A percentile compares a stretch with the other conserved stretches of the same genome.
Conservation (phyloP, 1,284 basidiomycete genomes). For the Wallemia mellicola region DNA sequence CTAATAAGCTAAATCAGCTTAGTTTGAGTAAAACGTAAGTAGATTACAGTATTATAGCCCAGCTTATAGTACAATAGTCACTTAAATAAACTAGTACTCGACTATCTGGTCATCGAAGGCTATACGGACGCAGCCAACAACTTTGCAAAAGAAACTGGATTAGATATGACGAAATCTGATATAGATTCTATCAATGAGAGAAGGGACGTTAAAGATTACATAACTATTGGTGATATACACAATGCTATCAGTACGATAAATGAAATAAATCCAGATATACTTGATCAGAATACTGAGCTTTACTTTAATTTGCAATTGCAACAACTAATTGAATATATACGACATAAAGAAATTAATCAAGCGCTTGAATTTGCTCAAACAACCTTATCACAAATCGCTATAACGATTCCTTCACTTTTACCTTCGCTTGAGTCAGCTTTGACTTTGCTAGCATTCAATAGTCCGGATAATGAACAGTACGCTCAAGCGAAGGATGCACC, state of each 20-base stretch:
- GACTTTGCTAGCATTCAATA: not conserved
- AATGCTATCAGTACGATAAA: not conserved
- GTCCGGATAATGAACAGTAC: not conserved
- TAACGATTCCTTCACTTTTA: not conserved
- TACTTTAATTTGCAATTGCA: not conserved
- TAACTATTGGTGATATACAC: not conserved
- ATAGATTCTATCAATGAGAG: not conserved
- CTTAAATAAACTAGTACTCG: slow-evolving; percentile 81
- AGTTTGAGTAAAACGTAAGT: not conserved
- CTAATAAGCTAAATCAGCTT: not conserved
- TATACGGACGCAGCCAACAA: slow-evolving; percentile 86
- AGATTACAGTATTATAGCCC: not conserved
- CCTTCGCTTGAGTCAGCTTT: not conserved
- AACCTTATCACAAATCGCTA: not conserved
- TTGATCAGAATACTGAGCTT: not conserved
- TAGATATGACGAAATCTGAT: slow-evolving; percentile 15
- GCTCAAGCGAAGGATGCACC: not conserved
- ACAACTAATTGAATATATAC: not conserved
- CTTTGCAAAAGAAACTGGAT: slow-evolving; percentile 60
- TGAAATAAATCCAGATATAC: not conserved
- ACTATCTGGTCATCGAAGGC: slow-evolving; percentile 90
- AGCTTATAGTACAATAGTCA: slow-evolving; percentile 26
- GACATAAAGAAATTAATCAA: not conserved
- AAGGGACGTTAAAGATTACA: not conserved
- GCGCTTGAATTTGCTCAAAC: not conserved